These are phyloP conservation scores for Ilyonectria robusta DNA, from an alignment of 2,329 filamentous ascomycete genomes.

Conservation along the genomic window DNA sequence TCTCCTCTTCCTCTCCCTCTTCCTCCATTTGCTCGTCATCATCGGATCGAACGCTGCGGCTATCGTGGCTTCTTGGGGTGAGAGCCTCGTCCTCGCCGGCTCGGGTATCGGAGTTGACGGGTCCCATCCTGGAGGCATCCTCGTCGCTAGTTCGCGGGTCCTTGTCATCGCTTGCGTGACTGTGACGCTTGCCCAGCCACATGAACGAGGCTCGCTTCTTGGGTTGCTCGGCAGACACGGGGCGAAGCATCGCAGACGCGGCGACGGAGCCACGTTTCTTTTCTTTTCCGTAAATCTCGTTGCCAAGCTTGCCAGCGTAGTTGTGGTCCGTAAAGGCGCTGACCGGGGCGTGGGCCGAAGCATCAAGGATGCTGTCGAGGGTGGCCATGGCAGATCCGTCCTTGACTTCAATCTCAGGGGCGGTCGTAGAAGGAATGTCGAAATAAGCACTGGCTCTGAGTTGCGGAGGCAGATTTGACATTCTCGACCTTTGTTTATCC, in stretches of 20 bases:
- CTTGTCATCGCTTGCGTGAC: conserved; percentile 48
- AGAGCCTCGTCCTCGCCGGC: conserved; percentile 41
- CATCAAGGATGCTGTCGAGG: conserved; percentile 91
- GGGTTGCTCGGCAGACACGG: conserved; percentile 42
- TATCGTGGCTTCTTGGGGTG: conserved; percentile 46
- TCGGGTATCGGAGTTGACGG: conserved; percentile 45
- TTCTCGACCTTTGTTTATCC: conserved; percentile 53
- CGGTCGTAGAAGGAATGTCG: conserved; percentile 72
- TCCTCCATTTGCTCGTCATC: conserved; percentile 55
- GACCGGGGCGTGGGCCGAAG: conserved; percentile 88
- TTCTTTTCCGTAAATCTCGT: conserved; percentile 79
- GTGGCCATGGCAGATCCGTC: conserved; percentile 90
- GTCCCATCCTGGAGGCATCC: conserved; percentile 43
- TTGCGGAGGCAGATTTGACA: conserved; percentile 78
- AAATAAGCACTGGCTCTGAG: conserved; percentile 94
- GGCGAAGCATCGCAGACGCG: conserved; percentile 45
- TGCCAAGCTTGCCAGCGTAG: conserved; percentile 81
- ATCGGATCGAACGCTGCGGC: conserved; percentile 43
- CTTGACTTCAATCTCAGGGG: conserved; percentile 70
- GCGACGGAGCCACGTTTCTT: conserved; percentile 63
- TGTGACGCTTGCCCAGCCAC: conserved; percentile 60
- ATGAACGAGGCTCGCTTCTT: conserved; percentile 67
- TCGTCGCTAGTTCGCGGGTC: conserved; percentile 36
- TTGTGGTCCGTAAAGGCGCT: conserved; percentile 93
- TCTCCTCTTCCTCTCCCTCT: conserved; percentile 61